phyloP scores from a whole-genome alignment of 2,329 filamentous ascomycete species.

The Colletotrichum sidae region DNA sequence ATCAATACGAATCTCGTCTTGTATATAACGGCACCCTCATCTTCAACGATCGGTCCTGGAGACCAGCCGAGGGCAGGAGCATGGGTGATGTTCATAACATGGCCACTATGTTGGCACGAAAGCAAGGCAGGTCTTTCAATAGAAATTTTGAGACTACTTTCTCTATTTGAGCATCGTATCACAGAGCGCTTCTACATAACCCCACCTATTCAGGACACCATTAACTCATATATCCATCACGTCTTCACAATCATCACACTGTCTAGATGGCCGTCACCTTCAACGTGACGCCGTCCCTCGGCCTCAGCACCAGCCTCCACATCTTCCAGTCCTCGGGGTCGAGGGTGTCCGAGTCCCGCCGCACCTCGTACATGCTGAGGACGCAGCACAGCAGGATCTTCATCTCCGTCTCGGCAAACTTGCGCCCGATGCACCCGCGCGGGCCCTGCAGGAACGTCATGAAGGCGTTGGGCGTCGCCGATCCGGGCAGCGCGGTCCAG shows the following conservation, averaged over 20 bases:
- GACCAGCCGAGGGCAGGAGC: too few relatives aligned
- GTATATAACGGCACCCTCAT: too few relatives aligned
- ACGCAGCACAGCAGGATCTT: slow-evolving; percentile 48
- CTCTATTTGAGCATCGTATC: too few relatives aligned
- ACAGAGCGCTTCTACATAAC: too few relatives aligned
- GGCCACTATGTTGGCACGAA: too few relatives aligned
- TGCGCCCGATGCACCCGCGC: slow-evolving; percentile 45
- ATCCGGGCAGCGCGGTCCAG: slow-evolving; percentile 52
- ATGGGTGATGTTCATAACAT: too few relatives aligned
- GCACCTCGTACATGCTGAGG: slow-evolving; percentile 48
- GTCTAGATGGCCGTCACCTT: slow-evolving; percentile 43
- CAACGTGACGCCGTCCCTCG: slow-evolving; percentile 55
- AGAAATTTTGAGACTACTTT: too few relatives aligned
- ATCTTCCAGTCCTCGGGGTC: slow-evolving; percentile 60
- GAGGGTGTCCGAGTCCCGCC: slow-evolving; percentile 47
- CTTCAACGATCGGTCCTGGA: too few relatives aligned
- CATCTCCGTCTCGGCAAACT: slow-evolving; percentile 48
- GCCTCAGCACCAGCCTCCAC: slow-evolving; percentile 59
- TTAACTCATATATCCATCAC: too few relatives aligned
- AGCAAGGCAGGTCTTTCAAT: too few relatives aligned
- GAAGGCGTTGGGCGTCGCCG: slow-evolving; percentile 50
- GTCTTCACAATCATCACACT: not conserved
- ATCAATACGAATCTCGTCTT: too few relatives aligned
- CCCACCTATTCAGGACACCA: too few relatives aligned
- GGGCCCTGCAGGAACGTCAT: slow-evolving; percentile 48